Evolutionary conservation across 2,329 filamentous ascomycete species (phyloP).

Genomic region (Colletotrichum spaethianum): DNA sequence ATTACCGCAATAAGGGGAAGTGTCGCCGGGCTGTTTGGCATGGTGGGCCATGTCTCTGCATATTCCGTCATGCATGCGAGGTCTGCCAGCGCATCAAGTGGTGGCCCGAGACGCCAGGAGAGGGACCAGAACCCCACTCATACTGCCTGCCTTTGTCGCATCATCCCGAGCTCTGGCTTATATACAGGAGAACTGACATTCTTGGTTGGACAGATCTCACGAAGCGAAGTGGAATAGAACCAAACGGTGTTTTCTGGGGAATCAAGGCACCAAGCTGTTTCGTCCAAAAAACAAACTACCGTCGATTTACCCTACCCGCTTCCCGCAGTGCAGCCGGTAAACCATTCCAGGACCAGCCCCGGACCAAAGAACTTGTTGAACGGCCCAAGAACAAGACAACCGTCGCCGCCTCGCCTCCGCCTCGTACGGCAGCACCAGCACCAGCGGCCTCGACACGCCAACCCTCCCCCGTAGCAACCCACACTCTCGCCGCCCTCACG

Average conservation of each 20-base stretch:
- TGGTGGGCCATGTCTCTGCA: slow-evolving; percentile 65
- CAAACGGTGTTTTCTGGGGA: slow-evolving; percentile 51
- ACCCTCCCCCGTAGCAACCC: slow-evolving; percentile 20
- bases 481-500: slow-evolving; percentile 54
- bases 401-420: slow-evolving; percentile 27
- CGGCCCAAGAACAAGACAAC: slow-evolving; percentile 22
- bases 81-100: slow-evolving; percentile 64
- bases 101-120: slow-evolving; percentile 59
- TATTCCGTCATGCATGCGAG: slow-evolving; percentile 71
- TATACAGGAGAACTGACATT: slow-evolving; percentile 58
- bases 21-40: slow-evolving; percentile 58
- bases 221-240: slow-evolving; percentile 45
- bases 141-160: slow-evolving; percentile 49
- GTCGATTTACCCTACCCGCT: slow-evolving; percentile 44
- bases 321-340: slow-evolving; percentile 49
- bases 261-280: slow-evolving; percentile 50
- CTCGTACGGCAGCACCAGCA: slow-evolving; percentile 23
- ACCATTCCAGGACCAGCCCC: slow-evolving; percentile 33
- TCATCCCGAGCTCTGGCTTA: slow-evolving; percentile 54
- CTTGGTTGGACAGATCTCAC: slow-evolving; percentile 59
- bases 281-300: slow-evolving; percentile 45
- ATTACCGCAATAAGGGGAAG: slow-evolving; percentile 43
- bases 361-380: slow-evolving; percentile 18
- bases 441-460: slow-evolving; percentile 23
- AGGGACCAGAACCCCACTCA: slow-evolving; percentile 45